phyloP scores from a whole-genome alignment of 176 grass and related monocot species.

The Alopecurus myosuroides region DNA sequence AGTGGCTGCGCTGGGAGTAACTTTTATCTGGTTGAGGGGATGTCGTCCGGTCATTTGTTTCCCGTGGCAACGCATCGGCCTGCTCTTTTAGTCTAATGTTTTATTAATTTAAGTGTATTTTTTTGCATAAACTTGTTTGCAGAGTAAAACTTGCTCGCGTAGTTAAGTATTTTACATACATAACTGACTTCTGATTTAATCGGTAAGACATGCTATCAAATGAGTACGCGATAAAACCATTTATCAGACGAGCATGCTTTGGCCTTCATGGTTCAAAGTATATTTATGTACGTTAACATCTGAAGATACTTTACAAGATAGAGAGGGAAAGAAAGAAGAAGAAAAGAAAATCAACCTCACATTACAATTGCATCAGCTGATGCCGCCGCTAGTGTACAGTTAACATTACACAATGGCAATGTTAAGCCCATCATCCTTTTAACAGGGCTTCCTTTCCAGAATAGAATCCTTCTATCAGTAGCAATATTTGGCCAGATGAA shows the following conservation, averaged over 20 bases:
- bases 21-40: too few relatives aligned
- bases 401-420: slow-evolving; percentile 17
- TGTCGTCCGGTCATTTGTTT: too few relatives aligned
- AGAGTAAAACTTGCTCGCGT: too few relatives aligned
- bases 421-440: not conserved
- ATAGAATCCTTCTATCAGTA: slow-evolving; percentile 1
- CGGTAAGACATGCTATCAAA: too few relatives aligned
- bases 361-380: slow-evolving; percentile 31
- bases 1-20: too few relatives aligned
- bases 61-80: too few relatives aligned
- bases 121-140: too few relatives aligned
- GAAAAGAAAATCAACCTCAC: slow-evolving; percentile 11
- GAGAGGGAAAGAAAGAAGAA: not conserved
- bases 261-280: not conserved
- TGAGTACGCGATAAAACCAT: not conserved
- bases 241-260: slow-evolving; percentile 7
- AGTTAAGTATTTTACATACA: too few relatives aligned
- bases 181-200: too few relatives aligned
- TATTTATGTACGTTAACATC: slow-evolving; percentile 23
- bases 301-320: slow-evolving; percentile 23
- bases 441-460: slow-evolving; percentile 2
- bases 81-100: too few relatives aligned
- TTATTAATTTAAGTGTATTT: too few relatives aligned
- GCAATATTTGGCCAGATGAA: not conserved
- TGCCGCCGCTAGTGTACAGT: slow-evolving; percentile 49